These are phyloP conservation scores for Dothidotthia symphoricarpi DNA, from an alignment of 2,329 filamentous ascomycete genomes.

Conservation along the genomic window DNA sequence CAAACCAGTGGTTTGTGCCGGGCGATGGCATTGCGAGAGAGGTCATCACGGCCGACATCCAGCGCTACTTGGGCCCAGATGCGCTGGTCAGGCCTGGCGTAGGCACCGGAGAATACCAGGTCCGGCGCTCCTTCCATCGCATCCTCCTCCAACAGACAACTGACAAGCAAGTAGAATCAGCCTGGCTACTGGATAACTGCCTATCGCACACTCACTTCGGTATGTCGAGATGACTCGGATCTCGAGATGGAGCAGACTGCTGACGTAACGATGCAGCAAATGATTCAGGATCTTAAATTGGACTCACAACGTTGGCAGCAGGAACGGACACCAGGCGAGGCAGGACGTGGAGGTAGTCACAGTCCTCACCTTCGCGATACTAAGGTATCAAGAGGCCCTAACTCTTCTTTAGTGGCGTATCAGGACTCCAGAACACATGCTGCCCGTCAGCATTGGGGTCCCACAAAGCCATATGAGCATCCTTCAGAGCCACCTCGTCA, in stretches of 20 bases:
- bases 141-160: conserved; percentile 7
- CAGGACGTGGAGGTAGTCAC: conserved; percentile 51
- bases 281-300: conserved; percentile 51
- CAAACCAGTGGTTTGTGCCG: conserved; percentile 51
- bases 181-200: conserved; percentile 53
- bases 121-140: conserved; percentile 29
- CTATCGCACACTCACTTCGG: conserved; percentile 51
- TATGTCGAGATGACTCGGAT: conserved; percentile 28
- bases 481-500: conserved; percentile 17
- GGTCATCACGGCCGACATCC: conserved; percentile 54
- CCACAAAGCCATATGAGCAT: conserved; percentile 30
- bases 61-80: conserved; percentile 52
- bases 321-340: conserved; percentile 34
- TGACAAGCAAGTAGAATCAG: conserved; percentile 39
- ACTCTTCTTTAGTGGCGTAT: conserved; percentile 46
- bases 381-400: conserved; percentile 47
- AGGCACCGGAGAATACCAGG: conserved; percentile 48
- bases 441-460: conserved; percentile 45
- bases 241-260: conserved; percentile 3
- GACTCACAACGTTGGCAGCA: conserved; percentile 49
- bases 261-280: conserved; percentile 40
- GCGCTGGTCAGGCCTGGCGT: conserved; percentile 50
- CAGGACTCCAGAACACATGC: conserved; percentile 46
- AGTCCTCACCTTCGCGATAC: conserved; percentile 41
- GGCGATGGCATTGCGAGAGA: conserved; percentile 52